Conservation (phyloP, 768 basidiomycete species). For the Amanita thiersii region DNA sequence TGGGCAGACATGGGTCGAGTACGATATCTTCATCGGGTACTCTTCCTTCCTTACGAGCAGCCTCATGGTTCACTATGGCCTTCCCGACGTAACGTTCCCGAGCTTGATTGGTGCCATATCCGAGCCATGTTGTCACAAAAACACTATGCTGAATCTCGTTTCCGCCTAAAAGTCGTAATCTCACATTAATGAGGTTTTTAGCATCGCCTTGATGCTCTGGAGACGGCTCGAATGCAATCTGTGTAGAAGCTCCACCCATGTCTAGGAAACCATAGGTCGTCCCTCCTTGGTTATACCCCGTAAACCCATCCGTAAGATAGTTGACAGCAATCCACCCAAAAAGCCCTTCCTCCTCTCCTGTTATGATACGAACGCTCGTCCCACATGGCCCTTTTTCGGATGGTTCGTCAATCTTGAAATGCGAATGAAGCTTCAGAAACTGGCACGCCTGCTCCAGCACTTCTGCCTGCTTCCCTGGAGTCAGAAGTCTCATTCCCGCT, state of each 20-base stretch:
- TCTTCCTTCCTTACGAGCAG: slow-evolving; percentile 19
- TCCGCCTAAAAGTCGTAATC: slow-evolving; percentile 74
- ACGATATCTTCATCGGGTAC: slow-evolving; percentile 32
- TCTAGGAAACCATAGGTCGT: slow-evolving; percentile 97
- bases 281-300: slow-evolving; percentile 39
- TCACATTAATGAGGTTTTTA: slow-evolving; percentile 70
- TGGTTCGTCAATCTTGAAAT: slow-evolving; percentile 67
- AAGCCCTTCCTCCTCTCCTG: slow-evolving; percentile 95
- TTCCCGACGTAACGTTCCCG: slow-evolving; percentile 83
- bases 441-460: slow-evolving; percentile 73
- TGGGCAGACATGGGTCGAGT: slow-evolving; percentile 87
- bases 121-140: slow-evolving; percentile 98
- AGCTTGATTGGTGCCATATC: slow-evolving; percentile 97
- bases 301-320: slow-evolving; percentile 97
- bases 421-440: slow-evolving; percentile 65
- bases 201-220: slow-evolving; percentile 43
- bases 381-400: slow-evolving; percentile 77
- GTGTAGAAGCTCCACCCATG: slow-evolving; percentile 99
- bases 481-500: slow-evolving; percentile 91
- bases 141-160: slow-evolving; percentile 86
- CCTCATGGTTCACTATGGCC: slow-evolving; percentile 51
- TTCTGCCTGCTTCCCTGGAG: slow-evolving; percentile 55
- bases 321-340: slow-evolving; percentile 99
- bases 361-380: slow-evolving; percentile 89
- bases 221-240: slow-evolving; percentile 94